Evolutionary conservation across 179 eudicot species (phyloP), one percentile per base, ranked within the genome.

Genomic region (Pouteria campechiana): DNA sequence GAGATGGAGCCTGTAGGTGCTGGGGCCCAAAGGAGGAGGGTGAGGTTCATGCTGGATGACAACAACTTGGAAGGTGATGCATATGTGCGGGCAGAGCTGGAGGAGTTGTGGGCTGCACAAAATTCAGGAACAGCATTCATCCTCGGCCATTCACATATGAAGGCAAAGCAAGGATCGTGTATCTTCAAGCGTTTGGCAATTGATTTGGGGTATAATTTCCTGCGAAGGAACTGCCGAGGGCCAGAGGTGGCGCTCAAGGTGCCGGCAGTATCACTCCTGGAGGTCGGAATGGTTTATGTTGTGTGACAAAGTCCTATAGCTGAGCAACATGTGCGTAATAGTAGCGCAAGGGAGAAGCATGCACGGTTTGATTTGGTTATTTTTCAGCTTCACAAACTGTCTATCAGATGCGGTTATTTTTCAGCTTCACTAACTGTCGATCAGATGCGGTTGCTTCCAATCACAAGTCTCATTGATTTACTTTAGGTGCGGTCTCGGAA

Each of bases 251-350:
- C 76, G 0, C 79, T 89, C 3, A 64, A 68, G 61, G 93, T 84
- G 50, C 97, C 97, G 37, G 88, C 95, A 0, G 95, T 67, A 35
- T 89, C 97, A 2, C 70, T 81, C 11, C 79, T 89, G 7, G 93
- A 89, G 67, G 97, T 89, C 17, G 97, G 97, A 41, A 84, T 88
- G 97, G 97, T 89, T 33, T 89, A 89, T 55, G 72, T 88, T 54
- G 88, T 88, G 17, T 88, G 57, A 57, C n/a, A n/a, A n/a, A n/a
- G n/a, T n/a, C n/a, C n/a, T n/a, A n/a, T n/a, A n/a, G n/a, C n/a
- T n/a, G n/a, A n/a, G n/a, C n/a, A n/a, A n/a, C n/a, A n/a, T n/a
- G n/a, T n/a, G n/a, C n/a, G n/a, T n/a, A n/a, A n/a, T n/a, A n/a
- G n/a, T n/a, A n/a, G n/a, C n/a, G n/a, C n/a, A n/a, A n/a, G n/a